A percentile compares a stretch with the other conserved stretches of the same genome.
These are phyloP conservation scores for Pestalotiopsis sp. DNA, from an alignment of 2,329 filamentous ascomycete genomes.

Conservation along the genomic window DNA sequence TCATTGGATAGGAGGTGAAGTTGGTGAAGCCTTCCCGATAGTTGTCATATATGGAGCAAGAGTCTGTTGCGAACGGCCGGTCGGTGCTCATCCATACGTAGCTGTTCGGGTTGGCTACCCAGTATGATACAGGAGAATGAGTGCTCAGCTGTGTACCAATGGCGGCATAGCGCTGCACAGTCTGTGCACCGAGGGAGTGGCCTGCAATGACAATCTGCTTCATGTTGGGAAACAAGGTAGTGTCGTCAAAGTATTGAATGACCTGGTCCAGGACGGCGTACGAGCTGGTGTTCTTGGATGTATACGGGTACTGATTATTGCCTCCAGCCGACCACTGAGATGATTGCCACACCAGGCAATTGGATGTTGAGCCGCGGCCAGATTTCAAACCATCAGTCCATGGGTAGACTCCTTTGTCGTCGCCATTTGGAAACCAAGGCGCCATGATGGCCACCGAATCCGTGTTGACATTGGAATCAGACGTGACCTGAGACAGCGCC, in stretches of 20 bases:
- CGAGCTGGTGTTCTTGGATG: neutral
- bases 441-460: conserved; percentile 10
- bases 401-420: conserved; percentile 6
- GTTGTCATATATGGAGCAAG: conserved; percentile 2
- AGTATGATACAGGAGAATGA: conserved; percentile 8
- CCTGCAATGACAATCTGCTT: conserved; percentile 11
- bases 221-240: conserved; percentile 7
- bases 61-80: conserved; percentile 8
- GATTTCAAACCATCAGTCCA: conserved; percentile 7
- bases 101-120: conserved; percentile 9
- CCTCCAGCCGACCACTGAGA: conserved; percentile 10
- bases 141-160: conserved; percentile 6
- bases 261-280: conserved; percentile 9
- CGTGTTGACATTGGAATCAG: conserved; percentile 5
- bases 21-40: conserved; percentile 11
- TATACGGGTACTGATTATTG: conserved; percentile 11
- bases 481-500: conserved; percentile 3
- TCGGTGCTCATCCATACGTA: conserved; percentile 4
- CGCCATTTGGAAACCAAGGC: conserved; percentile 10
- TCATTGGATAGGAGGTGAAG: conserved; percentile 2
- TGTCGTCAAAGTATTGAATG: conserved; percentile 11
- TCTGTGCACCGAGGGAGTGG: conserved; percentile 11
- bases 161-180: conserved; percentile 10
- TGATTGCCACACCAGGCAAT: neutral
- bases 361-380: neutral